phyloP scores from a whole-genome alignment of 139 green algal species.

The Choricystis sp. region DNA sequence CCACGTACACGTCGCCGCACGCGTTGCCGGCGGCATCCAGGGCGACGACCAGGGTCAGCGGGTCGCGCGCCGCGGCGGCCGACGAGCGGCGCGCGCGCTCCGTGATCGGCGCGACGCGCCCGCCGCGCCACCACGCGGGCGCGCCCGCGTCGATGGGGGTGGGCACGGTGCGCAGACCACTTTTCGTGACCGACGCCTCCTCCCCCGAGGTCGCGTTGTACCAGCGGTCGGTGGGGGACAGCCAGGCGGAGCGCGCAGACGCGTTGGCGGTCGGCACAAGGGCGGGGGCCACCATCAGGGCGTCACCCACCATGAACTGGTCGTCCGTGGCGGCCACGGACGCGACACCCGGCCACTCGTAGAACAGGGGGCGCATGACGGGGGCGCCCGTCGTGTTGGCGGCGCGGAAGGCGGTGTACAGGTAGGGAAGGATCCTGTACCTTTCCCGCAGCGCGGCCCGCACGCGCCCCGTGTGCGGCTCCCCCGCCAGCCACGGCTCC shows the following conservation, averaged over 20 bases:
- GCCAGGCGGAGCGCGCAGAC: constrained; percentile 2
- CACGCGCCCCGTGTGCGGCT: constrained; percentile 59
- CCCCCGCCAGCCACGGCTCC: constrained; percentile 95
- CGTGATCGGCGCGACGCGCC: constrained; percentile 58
- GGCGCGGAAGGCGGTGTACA: constrained; percentile 90
- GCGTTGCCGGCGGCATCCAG: constrained; percentile 52
- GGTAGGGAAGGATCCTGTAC: constrained; percentile 88
- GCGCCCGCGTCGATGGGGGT: constrained; percentile 60
- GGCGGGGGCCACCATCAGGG: constrained; percentile 52
- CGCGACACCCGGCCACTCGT: constrained; percentile 72
- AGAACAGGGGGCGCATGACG: constrained; percentile 83
- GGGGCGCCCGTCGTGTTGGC: constrained; percentile 59
- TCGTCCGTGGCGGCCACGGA: constrained; percentile 34
- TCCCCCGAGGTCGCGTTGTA: constrained; percentile 28
- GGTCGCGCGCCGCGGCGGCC: constrained; percentile 52
- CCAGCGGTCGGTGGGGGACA: constrained; percentile 33
- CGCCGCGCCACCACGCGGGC: constrained; percentile 61
- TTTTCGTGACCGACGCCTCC: constrained; percentile 1
- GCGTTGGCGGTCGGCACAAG: constrained; percentile 18
- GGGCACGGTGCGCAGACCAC: background rate
- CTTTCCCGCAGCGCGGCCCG: constrained; percentile 56
- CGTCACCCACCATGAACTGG: constrained; percentile 69
- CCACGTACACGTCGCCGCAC: constrained; percentile 79
- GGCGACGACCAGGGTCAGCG: constrained; percentile 73
- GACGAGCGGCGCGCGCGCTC: constrained; percentile 57